These are phyloP conservation scores for Pythium brachiatum DNA, from an alignment of 352 stramenopile species.

Conservation along the genomic window DNA sequence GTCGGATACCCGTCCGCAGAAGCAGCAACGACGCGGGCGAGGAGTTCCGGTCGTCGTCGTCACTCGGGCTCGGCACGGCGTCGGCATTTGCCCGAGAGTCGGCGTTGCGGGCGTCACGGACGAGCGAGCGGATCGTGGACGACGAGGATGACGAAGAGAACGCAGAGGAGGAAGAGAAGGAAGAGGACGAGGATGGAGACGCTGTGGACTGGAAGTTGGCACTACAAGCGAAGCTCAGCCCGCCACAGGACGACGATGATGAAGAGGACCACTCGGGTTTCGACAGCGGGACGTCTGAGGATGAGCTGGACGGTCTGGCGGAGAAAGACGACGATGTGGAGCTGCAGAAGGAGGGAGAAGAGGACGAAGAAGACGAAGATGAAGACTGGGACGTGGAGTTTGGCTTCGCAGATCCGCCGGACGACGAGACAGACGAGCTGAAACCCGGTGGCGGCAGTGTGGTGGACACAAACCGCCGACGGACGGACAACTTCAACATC, in stretches of 20 bases:
- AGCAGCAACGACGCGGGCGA: constrained; percentile 27
- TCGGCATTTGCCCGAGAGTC: background rate
- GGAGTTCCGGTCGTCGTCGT: constrained; percentile 11
- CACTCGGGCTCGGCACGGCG: constrained; percentile 15
- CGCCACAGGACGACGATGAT: constrained; percentile 8
- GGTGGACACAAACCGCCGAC: constrained; percentile 55
- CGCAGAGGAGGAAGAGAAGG: background rate
- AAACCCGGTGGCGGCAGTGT: constrained; percentile 28
- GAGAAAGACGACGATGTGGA: background rate
- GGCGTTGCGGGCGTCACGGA: background rate
- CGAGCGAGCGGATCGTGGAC: constrained; percentile 15
- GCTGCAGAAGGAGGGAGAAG: constrained; percentile 18
- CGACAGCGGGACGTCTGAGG: background rate
- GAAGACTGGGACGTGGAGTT: constrained; percentile 84
- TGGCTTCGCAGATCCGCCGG: constrained; percentile 44
- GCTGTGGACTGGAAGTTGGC: constrained; percentile 24
- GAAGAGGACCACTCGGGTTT: constrained; percentile 10
- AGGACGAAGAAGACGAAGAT: constrained; percentile 54
- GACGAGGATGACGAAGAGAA: constrained; percentile 21
- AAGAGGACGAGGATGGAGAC: constrained; percentile 4
- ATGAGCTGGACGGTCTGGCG: background rate
- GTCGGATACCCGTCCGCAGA: constrained; percentile 18
- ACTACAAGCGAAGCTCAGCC: constrained; percentile 1
- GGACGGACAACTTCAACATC: constrained; percentile 81
- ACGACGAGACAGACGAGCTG: constrained; percentile 44